Percentiles rank a stretch among this genome's conserved stretches.
Conservation (phyloP, 1,284 basidiomycete species). For the Ceratobasidium sp. region DNA sequence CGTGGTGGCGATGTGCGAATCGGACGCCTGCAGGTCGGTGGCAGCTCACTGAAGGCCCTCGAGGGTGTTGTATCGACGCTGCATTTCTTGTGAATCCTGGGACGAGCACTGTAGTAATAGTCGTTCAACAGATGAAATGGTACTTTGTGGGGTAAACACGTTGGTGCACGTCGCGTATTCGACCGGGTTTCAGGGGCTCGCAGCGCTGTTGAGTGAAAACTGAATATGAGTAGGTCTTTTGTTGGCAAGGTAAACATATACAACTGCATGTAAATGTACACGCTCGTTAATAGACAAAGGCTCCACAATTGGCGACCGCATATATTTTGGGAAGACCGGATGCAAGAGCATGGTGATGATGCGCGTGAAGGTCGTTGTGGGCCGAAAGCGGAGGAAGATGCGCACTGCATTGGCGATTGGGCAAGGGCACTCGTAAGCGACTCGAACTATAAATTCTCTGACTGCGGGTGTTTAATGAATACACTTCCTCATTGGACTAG, state of each 20-base stretch:
- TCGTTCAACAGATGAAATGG: slow-evolving; percentile 48
- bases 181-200: slow-evolving; percentile 17
- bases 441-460: slow-evolving; percentile 8
- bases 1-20: too few relatives aligned
- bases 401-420: slow-evolving; percentile 14
- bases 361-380: slow-evolving; percentile 13
- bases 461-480: neutral
- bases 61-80: too few relatives aligned
- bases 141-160: slow-evolving; percentile 17
- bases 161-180: slow-evolving; percentile 20
- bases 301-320: neutral
- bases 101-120: neutral
- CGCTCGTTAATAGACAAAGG: neutral
- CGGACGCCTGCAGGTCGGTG: too few relatives aligned
- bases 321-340: neutral
- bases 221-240: slow-evolving; percentile 13
- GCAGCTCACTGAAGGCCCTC: too few relatives aligned
- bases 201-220: neutral
- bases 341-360: slow-evolving; percentile 8
- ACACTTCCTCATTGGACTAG: neutral
- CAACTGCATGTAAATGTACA: neutral
- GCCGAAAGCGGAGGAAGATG: neutral
- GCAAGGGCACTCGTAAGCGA: slow-evolving; percentile 1
- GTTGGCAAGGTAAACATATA: neutral
- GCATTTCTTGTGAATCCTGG: too few relatives aligned